phyloP scores from a whole-genome alignment of 305 asterid genomes.

The Solanum hybrid region DNA sequence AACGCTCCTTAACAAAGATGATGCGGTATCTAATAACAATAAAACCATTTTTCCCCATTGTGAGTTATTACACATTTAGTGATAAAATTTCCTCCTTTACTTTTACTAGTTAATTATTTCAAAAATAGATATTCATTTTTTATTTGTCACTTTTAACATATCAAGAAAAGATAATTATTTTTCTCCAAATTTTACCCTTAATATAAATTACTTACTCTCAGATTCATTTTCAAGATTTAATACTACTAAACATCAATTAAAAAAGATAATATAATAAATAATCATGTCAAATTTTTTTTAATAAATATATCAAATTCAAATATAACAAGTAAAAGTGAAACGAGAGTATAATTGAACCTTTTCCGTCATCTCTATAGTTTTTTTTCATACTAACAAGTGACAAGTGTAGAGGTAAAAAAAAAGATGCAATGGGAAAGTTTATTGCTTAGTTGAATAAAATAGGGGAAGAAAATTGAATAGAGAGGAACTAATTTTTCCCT shows the following conservation, averaged over 20 bases:
- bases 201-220: background rate
- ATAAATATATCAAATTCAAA: too few species aligned
- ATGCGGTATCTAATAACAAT: too few species aligned
- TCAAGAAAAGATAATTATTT: too few species aligned
- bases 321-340: too few species aligned
- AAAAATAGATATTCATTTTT: too few species aligned
- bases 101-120: too few species aligned
- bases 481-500: background rate
- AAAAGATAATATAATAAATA: too few species aligned
- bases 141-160: too few species aligned
- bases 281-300: too few species aligned
- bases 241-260: too few species aligned
- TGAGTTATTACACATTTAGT: background rate
- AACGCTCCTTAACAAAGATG: accelerated
- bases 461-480: background rate
- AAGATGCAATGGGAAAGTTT: background rate
- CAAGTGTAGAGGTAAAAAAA: background rate
- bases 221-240: background rate
- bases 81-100: background rate
- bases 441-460: background rate
- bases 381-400: background rate
- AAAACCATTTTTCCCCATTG: background rate
- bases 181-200: too few species aligned
- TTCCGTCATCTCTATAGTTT: background rate
- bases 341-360: too few species aligned